A percentile compares a stretch with the other conserved stretches of the same genome.
phyloP scores from a whole-genome alignment of 139 green algal species.

The Astrephomene gubernaculifera region DNA sequence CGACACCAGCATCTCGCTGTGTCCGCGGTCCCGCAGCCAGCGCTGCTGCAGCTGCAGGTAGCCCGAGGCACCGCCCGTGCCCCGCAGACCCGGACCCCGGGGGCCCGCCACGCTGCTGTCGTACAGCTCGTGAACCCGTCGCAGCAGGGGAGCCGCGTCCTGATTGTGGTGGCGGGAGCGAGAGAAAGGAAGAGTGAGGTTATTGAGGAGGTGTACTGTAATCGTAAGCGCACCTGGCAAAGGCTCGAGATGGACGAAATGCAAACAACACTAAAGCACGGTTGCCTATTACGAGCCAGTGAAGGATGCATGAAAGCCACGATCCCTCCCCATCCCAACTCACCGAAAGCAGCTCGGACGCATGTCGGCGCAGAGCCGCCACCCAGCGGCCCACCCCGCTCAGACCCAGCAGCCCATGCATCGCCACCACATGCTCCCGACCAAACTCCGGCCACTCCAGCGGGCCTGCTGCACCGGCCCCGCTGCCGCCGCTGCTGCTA shows the following conservation, averaged over 20 bases:
- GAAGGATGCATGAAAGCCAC: neutral
- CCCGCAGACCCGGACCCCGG: slow-evolving; percentile 1
- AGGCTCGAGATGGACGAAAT: too few species aligned
- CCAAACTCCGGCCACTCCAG: too few species aligned
- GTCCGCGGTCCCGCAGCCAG: slow-evolving; percentile 26
- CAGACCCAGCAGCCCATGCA: slow-evolving; percentile 13
- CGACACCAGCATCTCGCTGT: slow-evolving; percentile 25
- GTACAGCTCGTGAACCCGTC: slow-evolving; percentile 23
- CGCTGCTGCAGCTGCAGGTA: slow-evolving; percentile 45
- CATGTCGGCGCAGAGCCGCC: neutral
- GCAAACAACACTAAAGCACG: too few species aligned
- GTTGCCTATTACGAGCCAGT: neutral
- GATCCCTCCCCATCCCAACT: too few species aligned
- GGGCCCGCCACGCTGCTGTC: slow-evolving; percentile 17
- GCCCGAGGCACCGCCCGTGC: neutral
- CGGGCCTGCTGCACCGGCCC: too few species aligned
- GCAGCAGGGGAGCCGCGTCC: slow-evolving; percentile 22
- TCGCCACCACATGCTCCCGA: slow-evolving; percentile 3
- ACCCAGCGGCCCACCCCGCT: slow-evolving; percentile 18
- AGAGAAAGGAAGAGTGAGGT: too few species aligned
- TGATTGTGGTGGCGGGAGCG: too few species aligned
- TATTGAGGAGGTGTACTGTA: too few species aligned
- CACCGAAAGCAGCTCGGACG: neutral
- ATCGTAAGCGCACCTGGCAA: too few species aligned
- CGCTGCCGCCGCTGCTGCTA: too few species aligned